These are phyloP conservation scores for Fusarium acutatum DNA, from an alignment of 2,329 filamentous ascomycete species.

Conservation along the genomic window DNA sequence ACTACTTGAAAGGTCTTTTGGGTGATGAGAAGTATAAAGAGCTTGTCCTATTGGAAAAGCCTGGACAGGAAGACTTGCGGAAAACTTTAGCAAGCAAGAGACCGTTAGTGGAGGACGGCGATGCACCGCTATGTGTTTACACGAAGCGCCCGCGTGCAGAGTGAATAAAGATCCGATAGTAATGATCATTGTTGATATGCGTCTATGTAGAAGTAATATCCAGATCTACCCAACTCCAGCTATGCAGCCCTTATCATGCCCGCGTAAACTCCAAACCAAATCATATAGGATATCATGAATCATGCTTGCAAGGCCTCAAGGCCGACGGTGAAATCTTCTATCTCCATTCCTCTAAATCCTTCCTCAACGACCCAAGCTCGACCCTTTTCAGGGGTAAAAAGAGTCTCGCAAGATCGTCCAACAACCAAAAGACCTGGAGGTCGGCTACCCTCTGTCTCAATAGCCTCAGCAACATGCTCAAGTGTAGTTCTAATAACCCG, in stretches of 20 bases:
- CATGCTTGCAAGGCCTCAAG: constrained; percentile 35
- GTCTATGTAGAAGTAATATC: neutral
- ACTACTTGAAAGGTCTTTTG: neutral
- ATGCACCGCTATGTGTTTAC: neutral
- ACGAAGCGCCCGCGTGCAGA: neutral
- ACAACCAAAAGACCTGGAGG: constrained; percentile 91
- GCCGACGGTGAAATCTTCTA: constrained; percentile 44
- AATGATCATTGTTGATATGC: neutral
- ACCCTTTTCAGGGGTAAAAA: constrained; percentile 66
- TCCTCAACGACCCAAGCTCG: constrained; percentile 87
- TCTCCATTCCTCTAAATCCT: constrained; percentile 79
- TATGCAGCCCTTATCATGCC: constrained; percentile 27
- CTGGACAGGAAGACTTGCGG: neutral
- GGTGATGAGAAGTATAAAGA: constrained; percentile 1
- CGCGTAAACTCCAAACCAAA: constrained; percentile 12
- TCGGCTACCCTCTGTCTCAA: constrained; percentile 88
- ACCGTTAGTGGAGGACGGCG: neutral
- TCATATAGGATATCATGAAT: neutral
- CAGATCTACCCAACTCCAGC: constrained; percentile 26
- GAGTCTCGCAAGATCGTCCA: constrained; percentile 81
- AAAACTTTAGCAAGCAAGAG: neutral
- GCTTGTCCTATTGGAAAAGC: neutral
- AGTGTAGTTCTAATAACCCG: constrained; percentile 90
- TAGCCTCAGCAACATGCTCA: constrained; percentile 78
- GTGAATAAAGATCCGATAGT: neutral